Conservation (phyloP, 1,284 basidiomycete species). For the Tranzscheliella williamsii region DNA sequence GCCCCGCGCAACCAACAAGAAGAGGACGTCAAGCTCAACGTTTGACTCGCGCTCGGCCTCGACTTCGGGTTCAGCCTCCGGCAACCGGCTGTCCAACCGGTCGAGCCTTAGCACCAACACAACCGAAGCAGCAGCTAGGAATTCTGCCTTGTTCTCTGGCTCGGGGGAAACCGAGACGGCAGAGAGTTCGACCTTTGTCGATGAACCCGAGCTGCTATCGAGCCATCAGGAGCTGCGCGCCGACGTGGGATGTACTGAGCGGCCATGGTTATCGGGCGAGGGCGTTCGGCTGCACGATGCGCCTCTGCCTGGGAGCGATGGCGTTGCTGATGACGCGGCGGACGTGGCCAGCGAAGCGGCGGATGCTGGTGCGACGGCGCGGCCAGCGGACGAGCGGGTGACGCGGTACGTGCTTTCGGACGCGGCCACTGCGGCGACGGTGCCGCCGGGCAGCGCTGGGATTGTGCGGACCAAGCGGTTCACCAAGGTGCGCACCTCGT, state of each 20-base stretch:
- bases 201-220: too few relatives aligned
- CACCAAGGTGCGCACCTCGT: slow-evolving; percentile 8
- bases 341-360: not conserved
- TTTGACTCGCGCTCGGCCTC: slow-evolving; percentile 17
- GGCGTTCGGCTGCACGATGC: not conserved
- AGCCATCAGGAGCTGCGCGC: too few relatives aligned
- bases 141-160: too few relatives aligned
- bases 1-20: slow-evolving; percentile 6
- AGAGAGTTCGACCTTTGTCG: not conserved
- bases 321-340: not conserved
- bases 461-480: slow-evolving; percentile 25
- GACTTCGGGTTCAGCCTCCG: slow-evolving; percentile 6
- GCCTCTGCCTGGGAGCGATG: not conserved
- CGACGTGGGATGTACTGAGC: too few relatives aligned
- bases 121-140: not conserved
- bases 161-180: not conserved
- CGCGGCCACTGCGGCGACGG: slow-evolving; percentile 3
- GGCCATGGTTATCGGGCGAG: not conserved
- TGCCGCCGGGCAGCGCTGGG: not conserved
- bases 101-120: slow-evolving; percentile 30
- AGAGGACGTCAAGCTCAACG: slow-evolving; percentile 18
- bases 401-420: not conserved
- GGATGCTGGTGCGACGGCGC: not conserved
- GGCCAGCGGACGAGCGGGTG: not conserved
- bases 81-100: slow-evolving; percentile 15